Base-by-base conservation (phyloP, 495 filamentous ascomycete genomes). In the Tirmania nivea region DNA sequence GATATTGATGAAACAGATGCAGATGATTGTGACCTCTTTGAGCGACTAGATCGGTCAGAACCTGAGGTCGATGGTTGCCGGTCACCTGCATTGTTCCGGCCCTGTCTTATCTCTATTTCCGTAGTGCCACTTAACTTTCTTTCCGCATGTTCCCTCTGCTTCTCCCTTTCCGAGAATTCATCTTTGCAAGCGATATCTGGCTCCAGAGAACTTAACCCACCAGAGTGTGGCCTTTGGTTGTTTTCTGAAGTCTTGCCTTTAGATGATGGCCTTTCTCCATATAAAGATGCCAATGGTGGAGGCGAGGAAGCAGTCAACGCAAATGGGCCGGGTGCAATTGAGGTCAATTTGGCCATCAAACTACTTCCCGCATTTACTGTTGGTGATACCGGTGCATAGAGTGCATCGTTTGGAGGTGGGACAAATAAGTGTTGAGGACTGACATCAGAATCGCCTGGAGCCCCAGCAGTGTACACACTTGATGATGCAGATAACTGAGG, bases 301-400 rank as follows among this genome's bases (percentile, higher is more conserved):
- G 48, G n/a, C 48, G n/a, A 21, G 11, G 48, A 45, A 14, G 60
- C 59, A 49, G 63, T 67, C 12, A 70, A 58, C 57, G 75, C 75
- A 59, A 85, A 82, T 7, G 81, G 81, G 0, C 79, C 79, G 17
- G 79, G 78, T 14, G 74, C 72, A 64, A 84, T 79, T 31, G 68
- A 72, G 56, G 83, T 73, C 73, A 83, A 77, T 54, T 75, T 71
- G 52, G 76, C 70, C 61, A 79, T 57, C 16, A 73, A 60, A 58
- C 73, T 59, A 34, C 66, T 71, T 19, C 66, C 67, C 34, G 56
- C 68, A 25, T 58, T 61, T 7, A 57, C 56, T 21, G 57, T 63
- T 45, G 76, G 71, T 48, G 69, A 75, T 17, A 66, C 61, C 1
- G 79, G 71, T 14, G 66, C 69, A 62, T 70, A 71, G 52, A 72